phyloP scores from a whole-genome alignment of 169 alveolate genomes.

The Amoebophrya sp. region DNA sequence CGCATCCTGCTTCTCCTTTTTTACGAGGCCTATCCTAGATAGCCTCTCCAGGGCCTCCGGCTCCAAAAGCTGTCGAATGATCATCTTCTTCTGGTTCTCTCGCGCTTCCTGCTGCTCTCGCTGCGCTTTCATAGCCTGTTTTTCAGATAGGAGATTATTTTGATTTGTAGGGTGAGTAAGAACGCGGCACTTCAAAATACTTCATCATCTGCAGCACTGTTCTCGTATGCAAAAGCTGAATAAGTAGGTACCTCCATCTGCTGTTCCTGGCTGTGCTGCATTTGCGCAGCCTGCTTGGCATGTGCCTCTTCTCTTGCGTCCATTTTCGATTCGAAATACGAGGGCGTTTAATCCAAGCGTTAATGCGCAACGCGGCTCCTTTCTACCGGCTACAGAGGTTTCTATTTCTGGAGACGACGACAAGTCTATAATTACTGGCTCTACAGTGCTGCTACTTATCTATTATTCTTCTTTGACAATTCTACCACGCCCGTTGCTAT shows the following conservation, averaged over 20 bases:
- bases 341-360: too few relatives aligned
- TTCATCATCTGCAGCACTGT: background rate
- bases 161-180: background rate
- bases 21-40: background rate
- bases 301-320: background rate
- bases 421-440: too few relatives aligned
- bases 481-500: too few relatives aligned
- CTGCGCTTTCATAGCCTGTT: background rate
- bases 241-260: background rate
- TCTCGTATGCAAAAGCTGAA: background rate
- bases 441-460: too few relatives aligned
- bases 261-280: background rate
- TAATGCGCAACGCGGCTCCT: too few relatives aligned
- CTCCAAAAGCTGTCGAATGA: background rate
- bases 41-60: slow-evolving; percentile 3
- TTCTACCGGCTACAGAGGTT: too few relatives aligned
- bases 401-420: too few relatives aligned
- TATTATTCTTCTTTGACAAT: too few relatives aligned
- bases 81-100: background rate
- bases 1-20: background rate
- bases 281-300: background rate
- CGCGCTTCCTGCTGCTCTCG: background rate
- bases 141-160: background rate
- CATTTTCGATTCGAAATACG: too few relatives aligned
- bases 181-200: background rate